Conservation (phyloP, 768 basidiomycete genomes). For the Leccinum olivaceopallidum region DNA sequence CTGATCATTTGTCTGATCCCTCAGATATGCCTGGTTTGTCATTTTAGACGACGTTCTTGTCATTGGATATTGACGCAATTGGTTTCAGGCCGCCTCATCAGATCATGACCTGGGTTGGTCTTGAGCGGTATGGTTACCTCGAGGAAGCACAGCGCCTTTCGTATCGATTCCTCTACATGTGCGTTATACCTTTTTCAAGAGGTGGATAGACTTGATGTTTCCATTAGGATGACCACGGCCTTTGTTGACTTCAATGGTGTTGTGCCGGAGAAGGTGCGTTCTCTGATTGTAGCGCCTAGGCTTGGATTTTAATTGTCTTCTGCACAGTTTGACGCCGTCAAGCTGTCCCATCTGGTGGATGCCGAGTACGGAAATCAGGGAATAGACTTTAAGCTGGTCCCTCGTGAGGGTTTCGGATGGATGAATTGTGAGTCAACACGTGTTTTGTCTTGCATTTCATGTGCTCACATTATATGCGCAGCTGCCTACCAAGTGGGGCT, state of each 20-base stretch:
- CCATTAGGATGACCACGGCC: slow-evolving; percentile 82
- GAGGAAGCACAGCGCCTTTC: slow-evolving; percentile 92
- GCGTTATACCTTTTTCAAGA: slow-evolving; percentile 40
- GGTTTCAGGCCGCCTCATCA: slow-evolving; percentile 88
- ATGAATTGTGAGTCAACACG: slow-evolving; percentile 73
- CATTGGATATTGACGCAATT: slow-evolving; percentile 12
- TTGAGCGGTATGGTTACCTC: slow-evolving; percentile 93
- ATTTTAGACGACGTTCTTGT: neutral
- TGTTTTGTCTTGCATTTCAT: neutral
- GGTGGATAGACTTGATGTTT: slow-evolving; percentile 2
- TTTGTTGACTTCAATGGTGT: slow-evolving; percentile 98
- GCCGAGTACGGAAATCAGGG: slow-evolving; percentile 98
- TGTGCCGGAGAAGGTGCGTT: slow-evolving; percentile 86
- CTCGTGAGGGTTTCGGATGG: slow-evolving; percentile 98
- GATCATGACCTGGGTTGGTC: slow-evolving; percentile 97
- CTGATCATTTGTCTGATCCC: slow-evolving; percentile 10
- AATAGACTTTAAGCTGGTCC: slow-evolving; percentile 96
- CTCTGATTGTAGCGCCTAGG: neutral
- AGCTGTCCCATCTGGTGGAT: slow-evolving; percentile 92
- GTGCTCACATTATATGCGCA: slow-evolving; percentile 31
- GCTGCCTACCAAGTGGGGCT: slow-evolving; percentile 97
- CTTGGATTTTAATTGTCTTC: neutral
- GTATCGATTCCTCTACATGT: slow-evolving; percentile 99
- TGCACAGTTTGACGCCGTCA: slow-evolving; percentile 88
- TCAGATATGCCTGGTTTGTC: slow-evolving; percentile 68